These are phyloP conservation scores for Colletotrichum sp. DNA, from an alignment of 2,329 filamentous ascomycete genomes.

Conservation along the genomic window DNA sequence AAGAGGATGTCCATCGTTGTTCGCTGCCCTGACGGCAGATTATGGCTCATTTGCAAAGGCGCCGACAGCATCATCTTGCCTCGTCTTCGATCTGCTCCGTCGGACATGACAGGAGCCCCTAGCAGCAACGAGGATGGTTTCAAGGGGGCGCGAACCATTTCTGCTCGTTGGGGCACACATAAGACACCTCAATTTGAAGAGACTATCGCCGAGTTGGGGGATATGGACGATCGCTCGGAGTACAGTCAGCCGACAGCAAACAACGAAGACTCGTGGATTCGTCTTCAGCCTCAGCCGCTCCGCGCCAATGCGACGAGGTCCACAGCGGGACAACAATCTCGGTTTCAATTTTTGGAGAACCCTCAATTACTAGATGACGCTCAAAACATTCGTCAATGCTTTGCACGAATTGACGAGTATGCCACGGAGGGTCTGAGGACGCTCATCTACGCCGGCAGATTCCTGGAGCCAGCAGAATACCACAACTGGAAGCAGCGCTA, in stretches of 20 bases:
- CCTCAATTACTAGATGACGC: conserved; percentile 54
- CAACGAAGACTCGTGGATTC: conserved; percentile 51
- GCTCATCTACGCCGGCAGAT: conserved; percentile 79
- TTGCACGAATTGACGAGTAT: conserved; percentile 88
- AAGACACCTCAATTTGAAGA: conserved; percentile 58
- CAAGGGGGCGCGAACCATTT: conserved; percentile 63
- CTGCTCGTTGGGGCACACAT: conserved; percentile 57
- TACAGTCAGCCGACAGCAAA: conserved; percentile 39
- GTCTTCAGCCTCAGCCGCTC: conserved; percentile 30
- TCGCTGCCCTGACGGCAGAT: conserved; percentile 79
- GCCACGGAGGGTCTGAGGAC: conserved; percentile 85
- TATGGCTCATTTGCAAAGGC: conserved; percentile 88
- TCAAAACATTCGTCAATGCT: conserved; percentile 78
- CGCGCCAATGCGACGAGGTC: conserved; percentile 32
- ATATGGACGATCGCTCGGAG: conserved; percentile 46
- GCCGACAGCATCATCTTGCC: conserved; percentile 85
- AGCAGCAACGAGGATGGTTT: conserved; percentile 63
- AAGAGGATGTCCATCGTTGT: conserved; percentile 94
- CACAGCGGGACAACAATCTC: conserved; percentile 57
- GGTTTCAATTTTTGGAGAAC: conserved; percentile 55
- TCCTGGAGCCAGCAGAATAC: conserved; percentile 76
- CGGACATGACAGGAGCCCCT: conserved; percentile 78
- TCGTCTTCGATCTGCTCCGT: conserved; percentile 70
- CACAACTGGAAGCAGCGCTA: conserved; percentile 76
- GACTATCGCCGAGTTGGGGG: conserved; percentile 57